Percentiles rank a stretch among this genome's conserved stretches.
phyloP scores from a whole-genome alignment of 805 yeast genomes.

The Metschnikowia peoriensis region DNA sequence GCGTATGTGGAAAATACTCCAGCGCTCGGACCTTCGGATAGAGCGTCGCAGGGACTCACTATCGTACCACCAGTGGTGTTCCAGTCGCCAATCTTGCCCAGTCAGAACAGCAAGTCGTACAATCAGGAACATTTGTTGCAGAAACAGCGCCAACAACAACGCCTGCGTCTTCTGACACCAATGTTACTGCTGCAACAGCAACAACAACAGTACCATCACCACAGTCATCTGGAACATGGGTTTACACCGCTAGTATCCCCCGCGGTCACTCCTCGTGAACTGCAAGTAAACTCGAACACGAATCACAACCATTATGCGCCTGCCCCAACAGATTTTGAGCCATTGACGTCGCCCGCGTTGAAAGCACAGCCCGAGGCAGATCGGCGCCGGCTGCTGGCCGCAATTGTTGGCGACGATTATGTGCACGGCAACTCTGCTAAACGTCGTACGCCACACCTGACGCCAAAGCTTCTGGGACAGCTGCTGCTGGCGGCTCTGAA shows the following conservation, averaged over 20 bases:
- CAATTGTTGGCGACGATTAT: constrained; percentile 31
- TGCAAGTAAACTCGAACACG: constrained; percentile 23
- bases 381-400: constrained; percentile 34
- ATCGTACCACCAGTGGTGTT: constrained; percentile 2
- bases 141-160: constrained; percentile 24
- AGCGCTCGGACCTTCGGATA: constrained; percentile 10
- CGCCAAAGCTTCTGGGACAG: constrained; percentile 38
- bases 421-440: constrained; percentile 22
- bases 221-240: constrained; percentile 40
- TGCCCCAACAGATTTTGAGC: constrained; percentile 35
- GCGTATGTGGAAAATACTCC: constrained; percentile 20
- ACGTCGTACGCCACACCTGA: constrained; percentile 44
- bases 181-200: neutral
- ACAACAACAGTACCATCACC: neutral
- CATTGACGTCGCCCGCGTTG: constrained; percentile 69
- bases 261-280: constrained; percentile 63
- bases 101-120: constrained; percentile 41
- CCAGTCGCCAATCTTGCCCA: constrained; percentile 39
- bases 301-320: constrained; percentile 14
- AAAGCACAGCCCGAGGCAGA: constrained; percentile 39
- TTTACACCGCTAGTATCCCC: constrained; percentile 81
- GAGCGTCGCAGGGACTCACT: neutral
- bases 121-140: constrained; percentile 42
- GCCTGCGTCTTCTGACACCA: constrained; percentile 17
- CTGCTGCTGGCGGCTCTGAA: constrained; percentile 25